Evolutionary conservation across 768 basidiomycete genomes (phyloP), one percentile per base, ranked within the genome.

Genomic region (Amanita pseudoporphyria): DNA sequence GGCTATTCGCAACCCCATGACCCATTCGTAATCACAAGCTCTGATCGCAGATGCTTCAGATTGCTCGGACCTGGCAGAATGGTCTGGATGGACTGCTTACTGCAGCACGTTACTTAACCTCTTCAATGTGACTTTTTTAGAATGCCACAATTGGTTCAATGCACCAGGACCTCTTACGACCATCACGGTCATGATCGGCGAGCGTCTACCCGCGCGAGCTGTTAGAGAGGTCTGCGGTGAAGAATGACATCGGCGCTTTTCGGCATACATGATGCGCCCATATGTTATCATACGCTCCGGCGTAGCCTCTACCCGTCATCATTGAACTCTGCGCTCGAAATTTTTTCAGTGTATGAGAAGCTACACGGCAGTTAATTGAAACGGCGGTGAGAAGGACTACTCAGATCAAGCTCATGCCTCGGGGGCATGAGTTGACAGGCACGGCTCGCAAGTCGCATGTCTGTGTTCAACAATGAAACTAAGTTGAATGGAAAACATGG

Each of bases 101-200:
- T n/a, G 14, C 13, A 37, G 6, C n/a, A n/a, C 16, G 36, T 6
- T 14, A 22, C 2, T 1, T 13, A 19, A 19, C 38, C 9, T 18
- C 3, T 26, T 42, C 24, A 42, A 42, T 21, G 41, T 42, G 26
- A 30, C 39, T 37, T 22, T 37, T 22, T 41, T 3, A 14, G 10
- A 1, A 6, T 22, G 4, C 39, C 10, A 24, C 21, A 41, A 42
- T 14, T 14, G 5, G 22, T 22, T 10, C 40, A 26, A 13, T 12
- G 41, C 41, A 28, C 26, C n/a, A 9, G 22, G 3, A 28, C 3
- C 26, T 28, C 28, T 26, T 26, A 24, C 24, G 41, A 28, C 16
- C 13, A 28, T 28, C 41, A 42, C 41, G 41, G 41, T 42, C 26
- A 26, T 42, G 41, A 42, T 42, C 41, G 41, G 41, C 6, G 41